A percentile compares a stretch with the other conserved stretches of the same genome.
These are phyloP conservation scores for Quercus suber DNA, from an alignment of 306 rosid species.

Conservation along the genomic window DNA sequence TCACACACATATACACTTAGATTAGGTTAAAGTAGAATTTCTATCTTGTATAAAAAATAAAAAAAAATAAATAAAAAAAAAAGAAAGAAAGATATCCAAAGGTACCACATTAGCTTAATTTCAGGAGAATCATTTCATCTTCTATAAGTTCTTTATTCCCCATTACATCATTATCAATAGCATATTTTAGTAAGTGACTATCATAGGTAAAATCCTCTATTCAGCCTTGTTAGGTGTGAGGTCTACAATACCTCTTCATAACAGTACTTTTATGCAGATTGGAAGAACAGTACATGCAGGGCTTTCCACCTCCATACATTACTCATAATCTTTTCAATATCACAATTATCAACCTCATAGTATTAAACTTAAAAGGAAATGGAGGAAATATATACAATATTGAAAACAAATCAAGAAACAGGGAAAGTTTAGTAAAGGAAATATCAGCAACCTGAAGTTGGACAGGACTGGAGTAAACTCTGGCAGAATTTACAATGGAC, in stretches of 20 bases:
- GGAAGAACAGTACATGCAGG: background rate
- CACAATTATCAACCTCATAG: background rate
- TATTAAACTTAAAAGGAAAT: background rate
- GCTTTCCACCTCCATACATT: background rate
- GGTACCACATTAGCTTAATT: background rate
- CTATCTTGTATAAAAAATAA: too few relatives aligned
- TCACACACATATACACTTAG: too few relatives aligned
- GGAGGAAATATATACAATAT: background rate
- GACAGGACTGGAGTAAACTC: constrained; percentile 74
- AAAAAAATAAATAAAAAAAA: too few relatives aligned
- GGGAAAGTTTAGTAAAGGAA: background rate
- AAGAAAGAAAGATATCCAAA: background rate
- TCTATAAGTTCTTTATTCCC: background rate
- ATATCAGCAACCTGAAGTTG: constrained; percentile 70
- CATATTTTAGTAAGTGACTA: background rate
- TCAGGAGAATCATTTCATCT: background rate
- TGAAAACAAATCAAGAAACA: background rate
- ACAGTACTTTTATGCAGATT: background rate
- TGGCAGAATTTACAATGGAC: constrained; percentile 64
- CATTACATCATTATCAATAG: background rate
- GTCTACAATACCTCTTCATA: background rate
- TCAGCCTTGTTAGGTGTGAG: background rate
- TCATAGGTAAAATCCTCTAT: background rate
- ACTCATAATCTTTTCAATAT: background rate
- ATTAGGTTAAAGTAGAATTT: too few relatives aligned